A percentile compares a stretch with the other conserved stretches of the same genome.
Conservation (phyloP, 2,329 filamentous ascomycete species). For the Pseudopyrenochaeta lycopersici region DNA sequence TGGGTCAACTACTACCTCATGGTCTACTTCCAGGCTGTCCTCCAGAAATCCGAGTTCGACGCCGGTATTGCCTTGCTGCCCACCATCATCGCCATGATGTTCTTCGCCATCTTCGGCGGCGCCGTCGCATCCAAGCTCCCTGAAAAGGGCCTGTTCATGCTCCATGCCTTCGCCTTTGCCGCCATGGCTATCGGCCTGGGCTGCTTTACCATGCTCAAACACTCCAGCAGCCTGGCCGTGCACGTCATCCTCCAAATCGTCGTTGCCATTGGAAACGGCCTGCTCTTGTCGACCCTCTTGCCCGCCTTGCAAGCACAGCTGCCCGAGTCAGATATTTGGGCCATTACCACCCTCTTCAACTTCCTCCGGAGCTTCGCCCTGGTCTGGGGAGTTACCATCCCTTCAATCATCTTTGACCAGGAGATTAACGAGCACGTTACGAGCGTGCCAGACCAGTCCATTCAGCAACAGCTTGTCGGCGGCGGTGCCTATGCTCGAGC, state of each 20-base stretch:
- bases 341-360: constrained; percentile 12
- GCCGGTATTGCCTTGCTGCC: constrained; percentile 17
- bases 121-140: constrained; percentile 28
- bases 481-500: constrained; percentile 6
- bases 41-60: neutral
- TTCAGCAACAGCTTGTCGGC: neutral
- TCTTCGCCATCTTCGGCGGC: constrained; percentile 5
- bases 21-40: constrained; percentile 21
- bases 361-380: constrained; percentile 23
- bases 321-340: constrained; percentile 17
- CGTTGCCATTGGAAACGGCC: constrained; percentile 28
- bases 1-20: constrained; percentile 16
- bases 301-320: constrained; percentile 43
- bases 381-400: constrained; percentile 22
- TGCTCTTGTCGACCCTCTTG: constrained; percentile 54
- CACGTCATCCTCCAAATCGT: constrained; percentile 11
- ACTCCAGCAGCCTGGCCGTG: neutral
- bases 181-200: neutral
- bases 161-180: constrained; percentile 6
- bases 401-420: constrained; percentile 18
- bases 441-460: constrained; percentile 1
- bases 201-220: neutral
- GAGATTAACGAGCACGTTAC: neutral
- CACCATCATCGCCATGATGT: constrained; percentile 3
- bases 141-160: constrained; percentile 24